Evolutionary conservation across 108 stramenopile genomes (phyloP), one percentile per base, ranked within the genome.

Genomic region (Cyclotella distinguenda): DNA sequence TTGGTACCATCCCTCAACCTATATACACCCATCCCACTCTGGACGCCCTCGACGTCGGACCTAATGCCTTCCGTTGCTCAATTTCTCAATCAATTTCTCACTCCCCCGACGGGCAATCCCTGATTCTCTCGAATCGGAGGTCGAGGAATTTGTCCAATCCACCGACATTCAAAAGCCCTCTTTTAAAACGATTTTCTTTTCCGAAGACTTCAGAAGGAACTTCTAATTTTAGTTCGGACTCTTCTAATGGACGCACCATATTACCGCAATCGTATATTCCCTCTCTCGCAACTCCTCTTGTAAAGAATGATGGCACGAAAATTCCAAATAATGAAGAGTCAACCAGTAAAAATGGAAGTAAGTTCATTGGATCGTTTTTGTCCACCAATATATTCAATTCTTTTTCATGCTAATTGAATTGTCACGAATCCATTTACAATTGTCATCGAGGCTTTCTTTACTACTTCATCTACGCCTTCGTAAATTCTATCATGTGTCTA

Each of bases 401-500:
- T 55, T 1, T 21, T 36, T 36, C 16, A 18, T 19, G 23, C 10
- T 23, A 48, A 19, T 18, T 22, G 21, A 18, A 6, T 35, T n/a
- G n/a, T n/a, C n/a, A n/a, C n/a, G n/a, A n/a, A n/a, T n/a, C n/a
- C n/a, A n/a, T 18, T 13, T 35, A 34, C 12, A 55, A n/a, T 38
- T 12, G 26, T 60, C 19, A 42, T 44, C 16, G 8, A 72, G 72
- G 64, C 66, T 60, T 79, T 66, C 25, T 76, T 16, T 76, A 64
- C 47, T 77, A 77, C 64, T 32, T 80, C 11, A 49, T 83, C 12
- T 83, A 83, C 33, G 79, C 76, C 8, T 38, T 69, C 11, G 70
- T 83, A 15, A 94, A 94, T 51, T 73, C 80, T 2, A 84, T 93
- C 52, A 91, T 95, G 62, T 74, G 84, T 27, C 74, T 88, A 0